phyloP scores from a whole-genome alignment of 1,139 yeast species.

The Geotrichum siamense region DNA sequence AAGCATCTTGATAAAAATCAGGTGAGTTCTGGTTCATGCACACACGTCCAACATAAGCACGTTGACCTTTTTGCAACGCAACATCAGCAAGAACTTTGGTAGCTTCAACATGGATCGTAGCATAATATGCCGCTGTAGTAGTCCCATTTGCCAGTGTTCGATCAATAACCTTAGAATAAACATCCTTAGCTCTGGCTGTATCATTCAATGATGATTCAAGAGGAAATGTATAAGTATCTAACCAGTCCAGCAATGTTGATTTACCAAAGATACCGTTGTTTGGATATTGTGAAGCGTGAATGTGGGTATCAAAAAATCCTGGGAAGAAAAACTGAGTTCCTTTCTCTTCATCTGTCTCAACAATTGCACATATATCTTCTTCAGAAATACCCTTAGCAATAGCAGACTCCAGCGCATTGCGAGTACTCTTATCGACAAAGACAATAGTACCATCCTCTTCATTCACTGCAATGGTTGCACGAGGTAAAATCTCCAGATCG shows the following conservation, averaged over 20 bases:
- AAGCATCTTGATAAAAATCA: conserved; percentile 55
- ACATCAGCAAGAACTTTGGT: conserved; percentile 70
- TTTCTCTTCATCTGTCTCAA: conserved; percentile 19
- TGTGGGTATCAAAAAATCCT: conserved; percentile 91
- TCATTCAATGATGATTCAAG: conserved; percentile 58
- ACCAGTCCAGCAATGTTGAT: conserved; percentile 82
- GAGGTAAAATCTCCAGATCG: conserved; percentile 41
- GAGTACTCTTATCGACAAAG: conserved; percentile 33
- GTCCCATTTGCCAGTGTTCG: conserved; percentile 75
- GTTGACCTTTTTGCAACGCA: conserved; percentile 60
- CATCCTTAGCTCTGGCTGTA: conserved; percentile 46
- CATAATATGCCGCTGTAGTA: conserved; percentile 85
- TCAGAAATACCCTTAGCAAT: conserved; percentile 21
- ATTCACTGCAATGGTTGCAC: conserved; percentile 52
- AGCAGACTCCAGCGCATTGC: conserved; percentile 21
- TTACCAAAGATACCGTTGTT: conserved; percentile 86
- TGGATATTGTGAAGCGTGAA: conserved; percentile 96
- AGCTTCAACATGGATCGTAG: conserved; percentile 74
- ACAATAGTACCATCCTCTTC: conserved; percentile 40
- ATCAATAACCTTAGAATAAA: conserved; percentile 57
- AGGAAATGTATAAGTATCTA: conserved; percentile 80
- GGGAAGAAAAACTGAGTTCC: conserved; percentile 60
- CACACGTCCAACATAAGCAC: conserved; percentile 90
- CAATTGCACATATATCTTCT: conserved; percentile 16
- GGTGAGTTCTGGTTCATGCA: conserved; percentile 80